Conservation (phyloP, 345 rosid genomes). For the Boechera retrofracta region DNA sequence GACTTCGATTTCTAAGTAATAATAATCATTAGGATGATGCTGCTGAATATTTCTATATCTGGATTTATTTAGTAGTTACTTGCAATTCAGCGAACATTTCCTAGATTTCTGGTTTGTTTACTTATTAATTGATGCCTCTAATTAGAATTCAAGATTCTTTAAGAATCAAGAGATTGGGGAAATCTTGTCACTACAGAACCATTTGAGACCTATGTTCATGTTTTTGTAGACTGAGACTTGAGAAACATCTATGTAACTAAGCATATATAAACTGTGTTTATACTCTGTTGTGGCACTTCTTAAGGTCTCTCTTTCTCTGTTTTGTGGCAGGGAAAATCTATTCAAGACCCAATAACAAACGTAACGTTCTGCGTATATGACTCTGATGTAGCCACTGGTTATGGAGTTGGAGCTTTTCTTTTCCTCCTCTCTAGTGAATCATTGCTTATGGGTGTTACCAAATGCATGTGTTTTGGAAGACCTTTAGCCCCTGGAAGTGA, state of each 20-base stretch:
- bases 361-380: conserved; percentile 76
- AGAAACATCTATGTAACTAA: conserved; percentile 4
- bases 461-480: conserved; percentile 95
- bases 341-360: conserved; percentile 52
- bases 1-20: neutral
- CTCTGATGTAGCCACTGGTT: conserved; percentile 95
- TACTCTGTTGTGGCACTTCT: neutral
- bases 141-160: neutral
- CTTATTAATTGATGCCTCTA: neutral
- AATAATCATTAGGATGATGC: neutral
- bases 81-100: neutral
- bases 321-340: conserved; percentile 62
- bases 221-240: conserved; percentile 4
- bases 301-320: neutral
- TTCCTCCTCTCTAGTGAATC: conserved; percentile 92
- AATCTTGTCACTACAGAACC: neutral
- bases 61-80: conserved; percentile 20
- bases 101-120: conserved; percentile 10
- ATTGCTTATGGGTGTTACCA: conserved; percentile 87
- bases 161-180: neutral
- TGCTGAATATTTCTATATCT: neutral
- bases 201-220: conserved; percentile 4
- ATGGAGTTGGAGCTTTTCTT: conserved; percentile 90
- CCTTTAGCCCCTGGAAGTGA: conserved; percentile 79
- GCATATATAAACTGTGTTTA: neutral